Percentiles rank a stretch among this genome's conserved stretches.
These are phyloP conservation scores for Mycothermus thermophilus DNA, from an alignment of 495 filamentous ascomycete genomes.

Conservation along the genomic window DNA sequence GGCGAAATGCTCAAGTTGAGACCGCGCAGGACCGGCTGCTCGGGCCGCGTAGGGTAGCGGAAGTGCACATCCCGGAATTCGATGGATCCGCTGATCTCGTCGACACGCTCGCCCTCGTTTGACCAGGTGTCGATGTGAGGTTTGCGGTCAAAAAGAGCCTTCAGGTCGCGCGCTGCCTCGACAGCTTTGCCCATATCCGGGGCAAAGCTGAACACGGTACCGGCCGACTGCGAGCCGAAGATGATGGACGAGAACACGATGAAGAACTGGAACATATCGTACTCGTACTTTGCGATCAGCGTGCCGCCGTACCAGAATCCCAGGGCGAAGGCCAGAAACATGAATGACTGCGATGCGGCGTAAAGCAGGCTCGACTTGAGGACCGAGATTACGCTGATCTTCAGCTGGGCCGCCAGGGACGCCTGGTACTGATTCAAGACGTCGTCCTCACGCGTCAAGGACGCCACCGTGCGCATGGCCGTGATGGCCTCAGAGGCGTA, in stretches of 20 bases:
- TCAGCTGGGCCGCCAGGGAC: constrained; percentile 17
- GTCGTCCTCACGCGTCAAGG: constrained; percentile 45
- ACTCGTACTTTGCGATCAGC: constrained; percentile 56
- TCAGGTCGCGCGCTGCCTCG: constrained; percentile 22
- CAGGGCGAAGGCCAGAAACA: constrained; percentile 74
- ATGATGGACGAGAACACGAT: constrained; percentile 51
- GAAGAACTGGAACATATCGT: constrained; percentile 69
- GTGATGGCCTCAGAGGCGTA: constrained; percentile 83
- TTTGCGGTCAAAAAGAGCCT: constrained; percentile 27
- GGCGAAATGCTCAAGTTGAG: constrained; percentile 46
- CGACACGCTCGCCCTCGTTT: constrained; percentile 46
- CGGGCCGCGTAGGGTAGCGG: constrained; percentile 46
- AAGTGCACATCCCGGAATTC: constrained; percentile 49
- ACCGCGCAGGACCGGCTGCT: constrained; percentile 39
- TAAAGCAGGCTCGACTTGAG: constrained; percentile 42
- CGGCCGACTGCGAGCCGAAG: constrained; percentile 27
- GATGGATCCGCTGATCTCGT: constrained; percentile 38
- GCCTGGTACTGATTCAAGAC: constrained; percentile 53
- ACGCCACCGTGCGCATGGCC: constrained; percentile 81
- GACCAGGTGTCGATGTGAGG: constrained; percentile 49
- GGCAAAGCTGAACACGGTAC: constrained; percentile 25
- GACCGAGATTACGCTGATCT: constrained; percentile 19
- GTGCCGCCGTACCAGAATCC: constrained; percentile 71
- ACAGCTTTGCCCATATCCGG: constrained; percentile 29
- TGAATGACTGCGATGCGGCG: constrained; percentile 62